A percentile compares a stretch with the other conserved stretches of the same genome.
These are phyloP conservation scores for Cystobasidium tubakii DNA, from an alignment of 768 basidiomycete genomes.

Conservation along the genomic window DNA sequence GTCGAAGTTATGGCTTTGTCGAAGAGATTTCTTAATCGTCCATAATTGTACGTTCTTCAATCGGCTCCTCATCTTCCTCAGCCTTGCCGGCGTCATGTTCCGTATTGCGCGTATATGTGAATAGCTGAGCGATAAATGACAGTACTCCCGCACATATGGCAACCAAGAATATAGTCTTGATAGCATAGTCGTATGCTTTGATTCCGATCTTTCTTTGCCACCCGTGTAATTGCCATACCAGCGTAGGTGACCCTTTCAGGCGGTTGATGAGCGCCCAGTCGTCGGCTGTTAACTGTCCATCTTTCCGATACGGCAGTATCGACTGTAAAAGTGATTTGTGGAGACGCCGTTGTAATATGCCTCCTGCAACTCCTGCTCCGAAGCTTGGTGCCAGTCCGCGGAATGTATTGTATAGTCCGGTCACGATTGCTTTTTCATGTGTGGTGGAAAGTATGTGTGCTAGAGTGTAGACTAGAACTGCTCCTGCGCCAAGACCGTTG, in stretches of 20 bases:
- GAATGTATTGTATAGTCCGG: slow-evolving; percentile 27
- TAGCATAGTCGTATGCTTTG: slow-evolving; percentile 26
- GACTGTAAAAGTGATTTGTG: background rate
- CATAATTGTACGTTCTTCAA: background rate
- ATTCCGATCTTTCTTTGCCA: slow-evolving; percentile 20
- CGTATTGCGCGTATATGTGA: background rate
- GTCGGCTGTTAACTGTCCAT: background rate
- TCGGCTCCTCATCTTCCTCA: background rate
- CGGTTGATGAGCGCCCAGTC: slow-evolving; percentile 16
- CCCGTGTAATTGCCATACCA: slow-evolving; percentile 27
- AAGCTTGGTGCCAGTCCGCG: slow-evolving; percentile 25
- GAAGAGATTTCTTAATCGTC: background rate
- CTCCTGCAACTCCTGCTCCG: slow-evolving; percentile 28
- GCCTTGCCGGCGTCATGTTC: background rate
- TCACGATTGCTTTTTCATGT: slow-evolving; percentile 28
- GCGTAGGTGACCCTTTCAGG: slow-evolving; percentile 11
- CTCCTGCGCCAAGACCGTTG: slow-evolving; percentile 25
- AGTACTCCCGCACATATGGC: background rate
- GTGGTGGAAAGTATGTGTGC: slow-evolving; percentile 29
- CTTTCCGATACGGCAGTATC: background rate
- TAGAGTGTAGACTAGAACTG: slow-evolving; percentile 27
- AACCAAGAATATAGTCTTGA: slow-evolving; percentile 20
- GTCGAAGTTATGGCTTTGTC: background rate
- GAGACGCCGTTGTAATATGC: slow-evolving; percentile 15
- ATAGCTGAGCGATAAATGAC: background rate